Evolutionary conservation across 192 early-diverging fungal genomes (phyloP), one percentile per base, ranked within the genome.

Genomic region (Entrophospora sp.): DNA sequence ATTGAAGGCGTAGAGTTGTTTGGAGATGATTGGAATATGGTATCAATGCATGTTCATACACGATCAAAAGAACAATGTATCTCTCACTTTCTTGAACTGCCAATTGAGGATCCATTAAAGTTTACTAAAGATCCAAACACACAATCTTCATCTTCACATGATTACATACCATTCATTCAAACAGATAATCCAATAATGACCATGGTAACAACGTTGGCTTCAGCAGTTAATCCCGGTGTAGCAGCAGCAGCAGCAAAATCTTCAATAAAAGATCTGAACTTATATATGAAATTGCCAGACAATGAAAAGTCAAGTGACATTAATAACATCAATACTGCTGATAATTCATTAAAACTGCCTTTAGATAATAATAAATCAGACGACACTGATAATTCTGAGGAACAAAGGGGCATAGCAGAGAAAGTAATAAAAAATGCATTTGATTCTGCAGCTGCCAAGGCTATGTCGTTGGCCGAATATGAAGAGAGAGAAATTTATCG

Each of bases 1-100:
- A 73, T 99, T 31, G 96, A 99, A 78, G 96, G 85, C 1, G 73
- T 99, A 20, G 96, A 99, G 69, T 79, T 92, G 80, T 95, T 81
- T 77, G 90, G 95, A 49, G 90, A 96, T 44, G 93, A 97, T 69
- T 99, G 96, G 96, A 81, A 83, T 61, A 81, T 84, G 42, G 84
- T 99, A 35, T 84, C 95, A 12, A 91, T 92, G 43, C 92, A 96
- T 62, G 93, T 99, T 5, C 93, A 92, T 0, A 93, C 92, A 9
- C 78, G 89, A 30, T 87, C 87, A 2, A 87, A 89, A 65, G 92
- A 95, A 57, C 89, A 96, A 69, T 99, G 96, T 65, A 83, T 99
- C 25, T 73, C 89, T 32, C 82, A 90, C 32, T 97, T 99, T 73
- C 72, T 90, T n/a, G 84, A 92, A 71, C 70, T 96, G 59, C 95